phyloP scores from a whole-genome alignment of 371 early-diverging fungal genomes.

The Zopfochytrium polystomum region DNA sequence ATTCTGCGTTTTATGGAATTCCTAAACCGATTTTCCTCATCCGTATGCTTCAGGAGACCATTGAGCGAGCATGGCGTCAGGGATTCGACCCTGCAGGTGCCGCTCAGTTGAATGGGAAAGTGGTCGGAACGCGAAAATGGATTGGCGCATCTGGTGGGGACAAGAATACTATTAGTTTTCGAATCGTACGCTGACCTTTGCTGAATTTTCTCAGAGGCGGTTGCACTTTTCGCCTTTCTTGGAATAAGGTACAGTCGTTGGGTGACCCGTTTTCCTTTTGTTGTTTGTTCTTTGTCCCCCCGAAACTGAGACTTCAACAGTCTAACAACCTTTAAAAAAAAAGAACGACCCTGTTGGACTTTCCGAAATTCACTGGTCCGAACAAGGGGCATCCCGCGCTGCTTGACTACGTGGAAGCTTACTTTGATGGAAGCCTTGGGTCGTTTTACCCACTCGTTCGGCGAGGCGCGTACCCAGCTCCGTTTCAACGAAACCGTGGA shows the following conservation, averaged over 20 bases:
- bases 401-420: slow-evolving; percentile 57
- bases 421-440: slow-evolving; percentile 40
- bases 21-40: slow-evolving; percentile 34
- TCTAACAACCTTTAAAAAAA: background rate
- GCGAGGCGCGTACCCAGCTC: slow-evolving; percentile 1
- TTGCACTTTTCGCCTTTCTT: slow-evolving; percentile 58
- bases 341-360: slow-evolving; percentile 57
- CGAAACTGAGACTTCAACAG: background rate
- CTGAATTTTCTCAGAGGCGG: slow-evolving; percentile 56
- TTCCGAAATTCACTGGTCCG: slow-evolving; percentile 63
- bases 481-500: slow-evolving; percentile 3
- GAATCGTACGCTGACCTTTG: too few relatives aligned
- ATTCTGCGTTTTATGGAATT: background rate
- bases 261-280: too few relatives aligned
- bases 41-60: slow-evolving; percentile 52
- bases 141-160: slow-evolving; percentile 57
- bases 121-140: slow-evolving; percentile 68
- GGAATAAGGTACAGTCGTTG: slow-evolving; percentile 46
- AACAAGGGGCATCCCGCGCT: slow-evolving; percentile 57
- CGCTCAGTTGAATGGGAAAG: slow-evolving; percentile 55
- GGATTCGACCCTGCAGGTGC: slow-evolving; percentile 68
- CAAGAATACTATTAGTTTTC: background rate
- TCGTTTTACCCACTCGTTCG: slow-evolving; percentile 5
- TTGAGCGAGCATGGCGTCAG: slow-evolving; percentile 66
- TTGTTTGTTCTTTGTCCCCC: background rate